phyloP scores from a whole-genome alignment of 2,329 filamentous ascomycete species.

The Aspergillus alliaceus region DNA sequence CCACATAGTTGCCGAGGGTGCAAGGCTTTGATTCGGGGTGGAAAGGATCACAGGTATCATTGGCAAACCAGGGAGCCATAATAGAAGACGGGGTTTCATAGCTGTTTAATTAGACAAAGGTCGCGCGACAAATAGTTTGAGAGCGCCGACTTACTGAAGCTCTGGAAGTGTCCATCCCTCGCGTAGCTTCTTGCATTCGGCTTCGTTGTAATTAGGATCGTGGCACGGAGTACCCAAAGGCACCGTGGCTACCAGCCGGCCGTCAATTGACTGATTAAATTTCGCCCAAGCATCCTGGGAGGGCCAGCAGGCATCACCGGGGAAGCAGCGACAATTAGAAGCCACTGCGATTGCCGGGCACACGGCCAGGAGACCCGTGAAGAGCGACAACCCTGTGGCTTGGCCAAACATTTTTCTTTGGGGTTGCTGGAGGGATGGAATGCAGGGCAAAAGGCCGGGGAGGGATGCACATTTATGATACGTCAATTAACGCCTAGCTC shows the following conservation, averaged over 20 bases:
- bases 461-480: neutral
- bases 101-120: constrained; percentile 34
- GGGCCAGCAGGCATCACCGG: constrained; percentile 59
- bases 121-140: too few species aligned
- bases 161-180: constrained; percentile 47
- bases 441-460: neutral
- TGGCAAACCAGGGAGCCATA: constrained; percentile 41
- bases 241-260: constrained; percentile 52
- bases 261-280: constrained; percentile 55
- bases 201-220: constrained; percentile 47
- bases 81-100: constrained; percentile 56
- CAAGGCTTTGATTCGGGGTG: constrained; percentile 28
- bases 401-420: neutral
- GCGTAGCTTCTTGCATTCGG: constrained; percentile 43
- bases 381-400: neutral
- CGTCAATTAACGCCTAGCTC: neutral
- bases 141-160: constrained; percentile 41
- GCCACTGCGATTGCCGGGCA: neutral
- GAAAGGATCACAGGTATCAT: constrained; percentile 47
- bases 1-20: constrained; percentile 28
- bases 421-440: neutral
- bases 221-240: constrained; percentile 58
- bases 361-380: constrained; percentile 3
- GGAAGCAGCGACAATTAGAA: constrained; percentile 48
- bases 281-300: constrained; percentile 44